phyloP scores from a whole-genome alignment of 805 yeast species.

The Metschnikowia borealis region DNA sequence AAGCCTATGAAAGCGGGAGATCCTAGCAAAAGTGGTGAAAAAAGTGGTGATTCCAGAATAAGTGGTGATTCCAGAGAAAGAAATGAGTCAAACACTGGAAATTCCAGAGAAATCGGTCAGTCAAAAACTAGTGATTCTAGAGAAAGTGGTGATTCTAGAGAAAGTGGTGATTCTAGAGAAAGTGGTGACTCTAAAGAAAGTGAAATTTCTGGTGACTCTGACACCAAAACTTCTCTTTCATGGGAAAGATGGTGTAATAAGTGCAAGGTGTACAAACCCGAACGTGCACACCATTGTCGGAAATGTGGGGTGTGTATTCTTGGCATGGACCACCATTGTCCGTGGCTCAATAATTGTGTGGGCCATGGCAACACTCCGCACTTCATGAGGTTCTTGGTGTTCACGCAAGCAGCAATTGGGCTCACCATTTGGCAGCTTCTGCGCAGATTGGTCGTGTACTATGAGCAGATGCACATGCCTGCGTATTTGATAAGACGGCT shows the following conservation, averaged over 20 bases:
- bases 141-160: too few relatives aligned
- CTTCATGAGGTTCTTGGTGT: conserved; percentile 68
- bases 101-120: too few relatives aligned
- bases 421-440: conserved; percentile 43
- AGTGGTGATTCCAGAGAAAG: too few relatives aligned
- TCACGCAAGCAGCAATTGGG: conserved; percentile 55
- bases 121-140: too few relatives aligned
- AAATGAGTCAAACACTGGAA: too few relatives aligned
- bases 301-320: conserved; percentile 72
- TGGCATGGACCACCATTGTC: conserved; percentile 90
- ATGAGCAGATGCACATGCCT: conserved; percentile 49
- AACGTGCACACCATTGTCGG: conserved; percentile 82
- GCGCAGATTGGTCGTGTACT: conserved; percentile 41
- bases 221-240: too few relatives aligned
- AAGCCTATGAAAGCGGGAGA: conserved; percentile 19
- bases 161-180: too few relatives aligned
- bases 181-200: too few relatives aligned
- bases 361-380: conserved; percentile 77
- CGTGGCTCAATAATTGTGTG: conserved; percentile 91
- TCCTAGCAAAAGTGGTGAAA: too few relatives aligned
- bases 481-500: conserved; percentile 48
- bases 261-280: conserved; percentile 73
- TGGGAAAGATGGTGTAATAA: conserved; percentile 58
- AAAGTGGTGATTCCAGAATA: too few relatives aligned
- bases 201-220: too few relatives aligned